Base-by-base conservation (phyloP, 768 basidiomycete genomes). In the Serendipita sp. region DNA sequence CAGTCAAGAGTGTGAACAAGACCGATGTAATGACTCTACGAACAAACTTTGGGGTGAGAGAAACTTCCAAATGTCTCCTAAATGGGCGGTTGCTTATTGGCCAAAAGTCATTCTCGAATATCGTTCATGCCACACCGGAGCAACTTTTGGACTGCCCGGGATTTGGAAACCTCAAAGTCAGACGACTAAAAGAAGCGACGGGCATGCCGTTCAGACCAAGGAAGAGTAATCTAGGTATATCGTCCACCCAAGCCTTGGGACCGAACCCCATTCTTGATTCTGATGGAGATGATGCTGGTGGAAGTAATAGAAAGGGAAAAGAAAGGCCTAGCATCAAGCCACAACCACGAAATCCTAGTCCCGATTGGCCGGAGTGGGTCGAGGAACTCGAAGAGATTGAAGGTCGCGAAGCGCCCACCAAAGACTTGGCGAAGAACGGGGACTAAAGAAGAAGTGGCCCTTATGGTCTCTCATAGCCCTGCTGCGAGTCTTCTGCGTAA, bases 1-100 rank as follows among this genome's bases (percentile, higher is more conserved):
- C 82, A 66, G 89, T 98, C 68, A 86, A 82, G 70, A 92, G 89
- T 67, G 90, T 99, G 65, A 98, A 98, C 74, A 96, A 95, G 77
- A 98, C 95, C 2, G 96, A 99, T 68, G 91, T 94, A 1, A 84
- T 90, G 73, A 98, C 95, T 2, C 76, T 99, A 43, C 82, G 89
- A 22, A 85, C 86, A 1, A 86, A 90, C n/a, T 85, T 94, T 67
- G 94, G 93, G 38, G 95, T 97, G 75, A 63, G 85, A 77, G 31
- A 3, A n/a, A n/a, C n/a, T 26, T 28, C 28, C 20, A 22, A n/a
- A 50, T 34, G 13, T 41, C 13, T 24, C 28, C 34, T 22, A 16
- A 33, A 3, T 34, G 42, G 14, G 16, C n/a, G n/a, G n/a, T 28
- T n/a, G 45, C 65, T 41, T 9, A 16, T 53, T 62, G 2, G 14